Evolutionary conservation across 257 asterid genomes (phyloP).

Genomic region (Solanum neorickii): DNA sequence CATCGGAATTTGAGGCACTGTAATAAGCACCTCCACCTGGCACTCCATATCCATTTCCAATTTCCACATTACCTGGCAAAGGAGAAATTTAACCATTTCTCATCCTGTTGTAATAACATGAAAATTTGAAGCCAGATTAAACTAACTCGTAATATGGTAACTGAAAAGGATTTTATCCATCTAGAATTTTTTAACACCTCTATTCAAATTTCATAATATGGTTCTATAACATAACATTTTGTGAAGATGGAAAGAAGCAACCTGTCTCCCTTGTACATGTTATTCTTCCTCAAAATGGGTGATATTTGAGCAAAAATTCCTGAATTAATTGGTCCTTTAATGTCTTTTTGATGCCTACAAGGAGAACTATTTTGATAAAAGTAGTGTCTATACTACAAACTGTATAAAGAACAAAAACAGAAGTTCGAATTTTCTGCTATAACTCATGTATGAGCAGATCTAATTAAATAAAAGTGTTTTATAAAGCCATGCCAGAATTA

Average conservation of each 20-base stretch:
- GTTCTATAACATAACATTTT: neutral
- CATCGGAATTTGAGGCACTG: slow-evolving; percentile 29
- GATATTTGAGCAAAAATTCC: neutral
- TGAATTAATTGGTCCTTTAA: neutral
- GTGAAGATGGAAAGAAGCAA: neutral
- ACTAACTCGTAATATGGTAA: neutral
- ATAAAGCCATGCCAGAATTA: neutral
- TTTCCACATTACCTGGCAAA: slow-evolving; percentile 65
- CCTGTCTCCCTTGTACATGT: neutral
- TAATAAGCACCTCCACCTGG: slow-evolving; percentile 96
- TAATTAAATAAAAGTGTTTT: neutral
- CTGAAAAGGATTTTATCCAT: neutral
- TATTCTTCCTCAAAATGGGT: neutral
- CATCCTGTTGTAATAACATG: neutral
- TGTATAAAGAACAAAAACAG: neutral
- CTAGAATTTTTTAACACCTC: neutral
- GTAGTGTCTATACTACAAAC: neutral
- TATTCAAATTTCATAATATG: neutral
- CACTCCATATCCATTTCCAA: slow-evolving; percentile 99
- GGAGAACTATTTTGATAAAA: neutral
- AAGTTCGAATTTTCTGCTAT: neutral
- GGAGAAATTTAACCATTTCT: neutral
- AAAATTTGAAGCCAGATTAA: neutral
- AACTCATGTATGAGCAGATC: neutral
- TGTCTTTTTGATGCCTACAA: neutral